Conservation (phyloP, 345 rosid species). For the Chamaenerion angustifolium region DNA sequence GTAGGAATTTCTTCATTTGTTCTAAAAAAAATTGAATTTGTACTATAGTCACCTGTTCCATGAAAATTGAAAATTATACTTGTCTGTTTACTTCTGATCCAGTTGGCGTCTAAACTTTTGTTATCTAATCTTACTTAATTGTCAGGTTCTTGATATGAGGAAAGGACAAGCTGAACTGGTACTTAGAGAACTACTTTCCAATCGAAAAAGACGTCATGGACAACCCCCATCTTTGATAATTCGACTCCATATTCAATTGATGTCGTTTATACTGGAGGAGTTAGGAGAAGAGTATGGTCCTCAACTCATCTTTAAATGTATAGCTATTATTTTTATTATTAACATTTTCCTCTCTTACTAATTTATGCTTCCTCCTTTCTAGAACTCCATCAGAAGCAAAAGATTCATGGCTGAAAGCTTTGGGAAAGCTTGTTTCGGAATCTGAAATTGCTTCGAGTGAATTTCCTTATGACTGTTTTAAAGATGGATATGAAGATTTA, state of each 20-base stretch:
- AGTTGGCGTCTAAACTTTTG: neutral
- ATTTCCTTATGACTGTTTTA: slow-evolving; percentile 8
- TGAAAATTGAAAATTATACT: neutral
- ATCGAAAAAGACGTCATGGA: slow-evolving; percentile 33
- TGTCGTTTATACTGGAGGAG: slow-evolving; percentile 39
- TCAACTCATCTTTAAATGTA: neutral
- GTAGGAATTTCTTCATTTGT: too few relatives aligned
- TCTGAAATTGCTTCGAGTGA: slow-evolving; percentile 8
- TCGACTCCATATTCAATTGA: slow-evolving; percentile 41
- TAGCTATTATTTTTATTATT: neutral
- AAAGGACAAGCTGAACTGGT: slow-evolving; percentile 63
- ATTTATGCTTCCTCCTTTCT: slow-evolving; percentile 11
- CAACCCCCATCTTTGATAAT: slow-evolving; percentile 28
- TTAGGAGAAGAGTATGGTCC: slow-evolving; percentile 38
- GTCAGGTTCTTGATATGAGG: slow-evolving; percentile 52
- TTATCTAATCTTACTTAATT: neutral
- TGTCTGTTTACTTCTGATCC: slow-evolving; percentile 7
- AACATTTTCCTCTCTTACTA: too few relatives aligned
- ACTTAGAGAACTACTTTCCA: slow-evolving; percentile 42
- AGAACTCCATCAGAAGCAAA: slow-evolving; percentile 27
- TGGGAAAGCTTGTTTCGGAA: slow-evolving; percentile 11
- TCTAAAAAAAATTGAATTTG: too few relatives aligned
- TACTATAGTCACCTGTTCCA: too few relatives aligned
- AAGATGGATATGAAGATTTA: slow-evolving; percentile 17
- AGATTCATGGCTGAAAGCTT: slow-evolving; percentile 39